phyloP scores from a whole-genome alignment of 352 stramenopile species.

The Halophytophthora polymorphica region DNA sequence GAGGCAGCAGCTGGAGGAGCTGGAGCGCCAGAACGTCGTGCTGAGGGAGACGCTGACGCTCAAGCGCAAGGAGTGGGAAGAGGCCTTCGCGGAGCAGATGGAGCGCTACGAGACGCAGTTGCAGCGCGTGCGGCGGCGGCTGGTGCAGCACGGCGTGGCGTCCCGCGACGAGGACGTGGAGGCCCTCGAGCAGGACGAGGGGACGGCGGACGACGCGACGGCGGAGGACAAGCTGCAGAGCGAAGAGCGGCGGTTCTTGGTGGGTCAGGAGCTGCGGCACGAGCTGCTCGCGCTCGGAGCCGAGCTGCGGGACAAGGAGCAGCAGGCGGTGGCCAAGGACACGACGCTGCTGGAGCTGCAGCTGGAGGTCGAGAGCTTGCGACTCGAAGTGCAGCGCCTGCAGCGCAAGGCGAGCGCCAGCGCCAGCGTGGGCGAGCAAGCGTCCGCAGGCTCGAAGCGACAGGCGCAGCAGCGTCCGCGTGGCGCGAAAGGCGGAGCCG shows the following conservation, averaged over 20 bases:
- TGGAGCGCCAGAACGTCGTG: constrained; percentile 54
- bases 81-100: constrained; percentile 43
- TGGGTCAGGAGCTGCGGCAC: constrained; percentile 39
- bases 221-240: constrained; percentile 19
- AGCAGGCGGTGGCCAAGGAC: constrained; percentile 53
- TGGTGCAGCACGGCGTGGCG: constrained; percentile 29
- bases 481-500: constrained; percentile 3
- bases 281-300: constrained; percentile 38
- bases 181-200: constrained; percentile 11
- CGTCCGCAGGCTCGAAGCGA: constrained; percentile 2
- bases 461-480: constrained; percentile 10
- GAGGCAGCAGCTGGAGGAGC: constrained; percentile 32
- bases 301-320: constrained; percentile 50
- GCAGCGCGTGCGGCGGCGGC: constrained; percentile 39
- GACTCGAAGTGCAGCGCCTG: constrained; percentile 53
- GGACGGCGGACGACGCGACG: neutral
- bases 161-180: constrained; percentile 5
- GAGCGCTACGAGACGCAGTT: constrained; percentile 53
- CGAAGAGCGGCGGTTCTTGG: constrained; percentile 53
- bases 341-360: constrained; percentile 62
- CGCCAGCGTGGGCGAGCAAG: constrained; percentile 6
- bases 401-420: constrained; percentile 27
- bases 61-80: constrained; percentile 70
- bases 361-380: constrained; percentile 67
- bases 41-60: constrained; percentile 55